A percentile compares a stretch with the other conserved stretches of the same genome.
Evolutionary conservation across 2,329 filamentous ascomycete species (phyloP).

Genomic region (Verticillium zaregamsianum): DNA sequence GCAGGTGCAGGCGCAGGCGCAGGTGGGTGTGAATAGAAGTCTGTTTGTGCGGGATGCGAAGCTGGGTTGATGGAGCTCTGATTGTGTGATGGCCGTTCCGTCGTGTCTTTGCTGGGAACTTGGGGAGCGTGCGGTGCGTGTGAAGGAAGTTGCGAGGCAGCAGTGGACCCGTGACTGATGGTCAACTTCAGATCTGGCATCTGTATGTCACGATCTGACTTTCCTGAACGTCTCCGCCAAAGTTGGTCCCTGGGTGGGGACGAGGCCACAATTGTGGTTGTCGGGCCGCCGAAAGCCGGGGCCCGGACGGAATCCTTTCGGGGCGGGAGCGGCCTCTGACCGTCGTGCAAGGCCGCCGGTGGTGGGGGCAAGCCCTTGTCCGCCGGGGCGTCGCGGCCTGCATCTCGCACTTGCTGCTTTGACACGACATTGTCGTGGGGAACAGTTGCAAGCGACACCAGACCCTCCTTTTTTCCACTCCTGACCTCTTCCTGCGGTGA

Average conservation of each 20-base stretch:
- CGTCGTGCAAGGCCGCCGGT: not conserved
- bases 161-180: slow-evolving; percentile 47
- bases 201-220: slow-evolving; percentile 40
- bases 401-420: not conserved
- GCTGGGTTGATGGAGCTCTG: not conserved
- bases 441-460: slow-evolving; percentile 2
- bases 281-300: not conserved
- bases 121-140: not conserved
- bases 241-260: slow-evolving; percentile 28
- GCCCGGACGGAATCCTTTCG: slow-evolving; percentile 14
- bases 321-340: slow-evolving; percentile 3
- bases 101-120: slow-evolving; percentile 5
- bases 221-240: slow-evolving; percentile 49
- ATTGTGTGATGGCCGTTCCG: too few relatives aligned
- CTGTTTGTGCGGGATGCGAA: slow-evolving; percentile 5
- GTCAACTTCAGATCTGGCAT: slow-evolving; percentile 45
- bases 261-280: slow-evolving; percentile 18
- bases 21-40: slow-evolving; percentile 6
- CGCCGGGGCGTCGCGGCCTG: not conserved
- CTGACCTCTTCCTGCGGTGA: slow-evolving; percentile 12
- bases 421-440: slow-evolving; percentile 5
- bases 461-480: slow-evolving; percentile 5
- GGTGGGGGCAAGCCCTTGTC: slow-evolving; percentile 10
- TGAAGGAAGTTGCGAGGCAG: slow-evolving; percentile 21
- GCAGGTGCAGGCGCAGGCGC: not conserved